Base-by-base conservation (phyloP, 805 yeast genomes). In the Yamadazyma paraphyllophila region DNA sequence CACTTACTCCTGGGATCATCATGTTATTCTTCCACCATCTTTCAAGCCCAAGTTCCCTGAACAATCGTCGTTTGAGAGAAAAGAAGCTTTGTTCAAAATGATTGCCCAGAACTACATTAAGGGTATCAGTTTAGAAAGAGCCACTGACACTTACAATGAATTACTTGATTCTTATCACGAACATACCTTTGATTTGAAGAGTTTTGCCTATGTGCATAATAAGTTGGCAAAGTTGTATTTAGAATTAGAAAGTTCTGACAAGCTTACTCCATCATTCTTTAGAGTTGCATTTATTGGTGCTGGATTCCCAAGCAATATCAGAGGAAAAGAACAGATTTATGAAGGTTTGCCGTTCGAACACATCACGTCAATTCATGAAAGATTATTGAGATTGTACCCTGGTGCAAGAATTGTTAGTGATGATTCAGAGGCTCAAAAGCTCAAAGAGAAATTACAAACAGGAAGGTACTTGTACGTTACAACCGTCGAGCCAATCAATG, bases 291-390 rank as follows among this genome's bases (percentile, higher is more conserved):
- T 85, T 58, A 77, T 86, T 60, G 97, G 97, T 12, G 78, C 76
- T 43, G 96, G 96, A 2, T 89, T 89, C 74, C 96, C 96, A 7
- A 72, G 70, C 27, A 78, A 90, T 31, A 75, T 86, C 39, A 73
- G 96, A 57, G 86, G 87, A 39, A 81, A 84, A 57, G 82, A 82
- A 48, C 89, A 84, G 60, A 85, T 89, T 43, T 87, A 83, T 59
- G 96, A 89, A 65, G 96, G 96, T 5, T 72, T 81, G 43, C 89
- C 96, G 26, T 89, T 86, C 67, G 97, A 89, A 61, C 94, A 87
- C 62, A 82, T 89, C 48, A 81, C 90, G 2, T 82, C 92, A 2
- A 85, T 89, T 61, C 89, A 85, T 56, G 87, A 83, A 56, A 73
- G 96, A 53, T 67, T 90, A 48, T 74, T 83, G 54, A 78, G 82